Conservation (phyloP, 179 eudicot species). For the Monotropa hypopitys region DNA sequence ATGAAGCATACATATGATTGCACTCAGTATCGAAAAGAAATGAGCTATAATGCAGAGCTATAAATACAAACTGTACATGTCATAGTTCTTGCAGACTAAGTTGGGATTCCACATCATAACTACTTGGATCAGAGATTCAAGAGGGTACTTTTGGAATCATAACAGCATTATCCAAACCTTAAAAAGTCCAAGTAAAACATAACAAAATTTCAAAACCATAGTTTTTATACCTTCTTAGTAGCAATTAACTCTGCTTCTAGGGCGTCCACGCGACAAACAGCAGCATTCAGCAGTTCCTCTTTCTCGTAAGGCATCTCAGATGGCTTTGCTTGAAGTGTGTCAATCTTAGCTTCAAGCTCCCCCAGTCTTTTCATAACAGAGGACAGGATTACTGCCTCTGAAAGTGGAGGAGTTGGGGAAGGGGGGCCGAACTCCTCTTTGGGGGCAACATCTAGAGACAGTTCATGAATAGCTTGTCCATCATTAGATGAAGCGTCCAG, state of each 20-base stretch:
- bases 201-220: neutral
- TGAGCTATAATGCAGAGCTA: neutral
- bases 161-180: neutral
- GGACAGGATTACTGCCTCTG: constrained; percentile 49
- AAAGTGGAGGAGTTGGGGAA: constrained; percentile 56
- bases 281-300: constrained; percentile 92
- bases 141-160: neutral
- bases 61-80: neutral
- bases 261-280: constrained; percentile 96
- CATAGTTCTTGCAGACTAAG: neutral
- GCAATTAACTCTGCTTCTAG: constrained; percentile 98
- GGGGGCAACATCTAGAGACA: constrained; percentile 24
- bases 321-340: constrained; percentile 68
- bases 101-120: neutral
- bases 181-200: neutral
- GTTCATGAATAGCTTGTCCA: constrained; percentile 21
- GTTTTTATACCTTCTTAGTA: constrained; percentile 66
- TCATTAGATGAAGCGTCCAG: constrained; percentile 27
- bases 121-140: neutral
- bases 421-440: constrained; percentile 65
- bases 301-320: constrained; percentile 90
- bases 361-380: constrained; percentile 66
- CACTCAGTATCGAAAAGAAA: neutral
- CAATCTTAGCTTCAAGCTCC: constrained; percentile 86
- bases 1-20: neutral